Percentiles rank a stretch among this genome's conserved stretches.
Evolutionary conservation across 331 rosid genomes (phyloP).

Genomic region (Pyrus hybrid): DNA sequence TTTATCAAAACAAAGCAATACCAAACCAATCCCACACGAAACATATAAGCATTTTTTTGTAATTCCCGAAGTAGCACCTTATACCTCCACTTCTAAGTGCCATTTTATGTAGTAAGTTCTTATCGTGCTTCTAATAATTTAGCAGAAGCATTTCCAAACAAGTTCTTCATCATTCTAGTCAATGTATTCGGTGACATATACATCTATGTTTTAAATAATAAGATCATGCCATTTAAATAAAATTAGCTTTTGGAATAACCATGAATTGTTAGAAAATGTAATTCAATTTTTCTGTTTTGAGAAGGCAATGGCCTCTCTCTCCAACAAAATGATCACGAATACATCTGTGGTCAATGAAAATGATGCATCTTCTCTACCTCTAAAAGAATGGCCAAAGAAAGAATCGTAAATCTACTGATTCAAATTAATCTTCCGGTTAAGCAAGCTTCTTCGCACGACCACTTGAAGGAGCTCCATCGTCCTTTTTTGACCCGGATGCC

Average conservation of each 20-base stretch:
- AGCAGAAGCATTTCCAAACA: no score
- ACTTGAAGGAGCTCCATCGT: slow-evolving; percentile 82
- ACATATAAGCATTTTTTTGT: no score
- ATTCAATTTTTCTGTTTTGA: slow-evolving; percentile 28
- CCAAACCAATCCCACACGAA: no score
- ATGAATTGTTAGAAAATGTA: slow-evolving; percentile 24
- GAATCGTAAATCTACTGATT: slow-evolving; percentile 9
- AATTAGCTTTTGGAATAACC: slow-evolving; percentile 13
- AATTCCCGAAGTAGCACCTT: no score
- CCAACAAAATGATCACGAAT: slow-evolving; percentile 36
- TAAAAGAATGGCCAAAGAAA: slow-evolving; percentile 50
- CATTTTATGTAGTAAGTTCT: no score
- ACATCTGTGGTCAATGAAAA: slow-evolving; percentile 35
- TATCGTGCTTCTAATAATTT: no score
- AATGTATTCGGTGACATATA: background rate
- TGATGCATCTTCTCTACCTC: slow-evolving; percentile 46
- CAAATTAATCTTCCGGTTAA: slow-evolving; percentile 26
- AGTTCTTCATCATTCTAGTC: background rate
- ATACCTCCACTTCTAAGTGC: no score
- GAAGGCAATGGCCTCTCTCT: slow-evolving; percentile 43
- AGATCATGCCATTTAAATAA: background rate
- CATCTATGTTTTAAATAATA: background rate
- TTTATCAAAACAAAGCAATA: no score
- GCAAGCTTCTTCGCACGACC: slow-evolving; percentile 99
- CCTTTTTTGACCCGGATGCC: slow-evolving; percentile 75